Conservation (phyloP, 352 stramenopile genomes). For the Phytophthora melonis region DNA sequence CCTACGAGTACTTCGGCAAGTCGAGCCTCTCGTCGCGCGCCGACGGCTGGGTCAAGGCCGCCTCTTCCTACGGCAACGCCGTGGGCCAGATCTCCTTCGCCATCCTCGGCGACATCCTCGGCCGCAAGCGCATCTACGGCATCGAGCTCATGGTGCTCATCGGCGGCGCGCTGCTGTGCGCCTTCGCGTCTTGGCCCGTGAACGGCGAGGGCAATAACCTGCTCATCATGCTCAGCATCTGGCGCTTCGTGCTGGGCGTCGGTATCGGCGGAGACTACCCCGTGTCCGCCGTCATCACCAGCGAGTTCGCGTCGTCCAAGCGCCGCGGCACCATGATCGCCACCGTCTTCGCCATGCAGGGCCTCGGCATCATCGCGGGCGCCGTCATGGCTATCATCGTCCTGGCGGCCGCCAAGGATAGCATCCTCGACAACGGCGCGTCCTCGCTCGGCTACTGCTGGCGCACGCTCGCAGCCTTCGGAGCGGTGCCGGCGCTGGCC, state of each 20-base stretch:
- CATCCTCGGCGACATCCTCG: conserved; percentile 56
- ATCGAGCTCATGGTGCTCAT: conserved; percentile 62
- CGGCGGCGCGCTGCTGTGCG: conserved; percentile 41
- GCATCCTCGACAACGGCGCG: conserved; percentile 46
- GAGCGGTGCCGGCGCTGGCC: conserved; percentile 46
- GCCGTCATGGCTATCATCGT: conserved; percentile 48
- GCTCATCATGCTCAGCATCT: conserved; percentile 60
- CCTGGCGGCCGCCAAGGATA: conserved; percentile 38
- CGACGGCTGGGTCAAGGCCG: conserved; percentile 14
- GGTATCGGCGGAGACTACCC: conserved; percentile 66
- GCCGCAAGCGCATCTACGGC: conserved; percentile 58
- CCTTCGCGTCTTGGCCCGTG: conserved; percentile 48
- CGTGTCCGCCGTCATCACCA: conserved; percentile 62
- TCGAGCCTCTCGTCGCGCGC: conserved; percentile 36
- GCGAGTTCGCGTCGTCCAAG: conserved; percentile 53
- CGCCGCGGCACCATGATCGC: conserved; percentile 58
- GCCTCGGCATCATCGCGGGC: conserved; percentile 52
- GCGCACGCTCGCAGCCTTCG: conserved; percentile 53
- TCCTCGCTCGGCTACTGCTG: conserved; percentile 57
- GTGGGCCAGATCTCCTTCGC: conserved; percentile 61
- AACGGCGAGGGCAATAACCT: conserved; percentile 57
- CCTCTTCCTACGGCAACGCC: conserved; percentile 49
- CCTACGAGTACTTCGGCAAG: conserved; percentile 61
- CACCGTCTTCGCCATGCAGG: conserved; percentile 67
- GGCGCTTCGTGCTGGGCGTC: conserved; percentile 60